phyloP scores from a whole-genome alignment of 2,329 filamentous ascomycete genomes.

The Sporothrix phasma region DNA sequence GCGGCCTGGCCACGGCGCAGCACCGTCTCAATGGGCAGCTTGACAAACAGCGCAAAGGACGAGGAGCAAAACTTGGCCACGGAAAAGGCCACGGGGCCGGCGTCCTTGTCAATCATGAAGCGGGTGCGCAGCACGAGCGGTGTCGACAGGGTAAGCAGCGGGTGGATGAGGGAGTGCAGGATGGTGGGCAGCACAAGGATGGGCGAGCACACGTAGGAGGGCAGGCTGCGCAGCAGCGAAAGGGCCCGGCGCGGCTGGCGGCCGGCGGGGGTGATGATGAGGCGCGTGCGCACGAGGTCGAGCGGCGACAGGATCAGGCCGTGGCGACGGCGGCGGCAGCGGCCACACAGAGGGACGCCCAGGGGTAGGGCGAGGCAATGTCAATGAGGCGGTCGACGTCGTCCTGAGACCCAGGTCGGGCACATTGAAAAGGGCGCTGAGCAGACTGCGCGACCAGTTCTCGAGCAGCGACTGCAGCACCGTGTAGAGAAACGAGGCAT shows the following conservation, averaged over 20 bases:
- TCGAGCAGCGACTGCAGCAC: slow-evolving; percentile 79
- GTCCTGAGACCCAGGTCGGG: slow-evolving; percentile 69
- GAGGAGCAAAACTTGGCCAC: slow-evolving; percentile 74
- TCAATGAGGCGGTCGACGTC: slow-evolving; percentile 66
- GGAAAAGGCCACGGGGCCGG: slow-evolving; percentile 73
- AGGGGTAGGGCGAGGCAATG: slow-evolving; percentile 68
- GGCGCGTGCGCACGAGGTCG: slow-evolving; percentile 78
- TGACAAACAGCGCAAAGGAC: slow-evolving; percentile 69
- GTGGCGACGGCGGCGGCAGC: slow-evolving; percentile 57
- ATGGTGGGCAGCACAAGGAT: slow-evolving; percentile 72
- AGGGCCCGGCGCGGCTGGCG: slow-evolving; percentile 68
- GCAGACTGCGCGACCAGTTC: slow-evolving; percentile 80
- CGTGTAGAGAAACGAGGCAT: slow-evolving; percentile 84
- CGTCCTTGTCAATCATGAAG: slow-evolving; percentile 70
- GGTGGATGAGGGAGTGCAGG: slow-evolving; percentile 75
- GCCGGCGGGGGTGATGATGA: slow-evolving; percentile 75
- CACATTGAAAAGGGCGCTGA: slow-evolving; percentile 84
- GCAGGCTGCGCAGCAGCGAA: slow-evolving; percentile 65
- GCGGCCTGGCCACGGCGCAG: slow-evolving; percentile 78
- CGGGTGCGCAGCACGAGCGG: slow-evolving; percentile 80
- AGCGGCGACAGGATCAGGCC: slow-evolving; percentile 76
- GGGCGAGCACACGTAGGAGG: slow-evolving; percentile 63
- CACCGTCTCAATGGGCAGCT: slow-evolving; percentile 85
- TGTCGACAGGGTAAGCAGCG: slow-evolving; percentile 69
- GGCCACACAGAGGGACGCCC: slow-evolving; percentile 67